phyloP scores from a whole-genome alignment of 176 grass and related monocot species.

The Carex myosuroides region DNA sequence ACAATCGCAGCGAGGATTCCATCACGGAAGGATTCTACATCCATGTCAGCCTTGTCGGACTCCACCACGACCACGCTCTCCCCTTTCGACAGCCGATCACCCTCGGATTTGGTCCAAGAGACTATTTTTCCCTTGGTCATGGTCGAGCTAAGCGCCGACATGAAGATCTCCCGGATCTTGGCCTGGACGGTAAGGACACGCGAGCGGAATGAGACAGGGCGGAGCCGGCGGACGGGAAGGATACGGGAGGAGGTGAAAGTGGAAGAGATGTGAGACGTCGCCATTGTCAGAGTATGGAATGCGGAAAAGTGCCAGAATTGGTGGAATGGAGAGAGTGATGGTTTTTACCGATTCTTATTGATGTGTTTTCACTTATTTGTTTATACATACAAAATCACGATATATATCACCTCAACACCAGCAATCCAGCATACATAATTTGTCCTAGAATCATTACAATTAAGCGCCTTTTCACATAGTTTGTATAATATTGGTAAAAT shows the following conservation, averaged over 20 bases:
- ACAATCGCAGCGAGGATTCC: constrained; percentile 78
- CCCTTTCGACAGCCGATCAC: constrained; percentile 76
- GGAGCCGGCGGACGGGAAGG: background rate
- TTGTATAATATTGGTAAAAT: too few relatives aligned
- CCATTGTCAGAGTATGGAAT: constrained; percentile 24
- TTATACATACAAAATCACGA: too few relatives aligned
- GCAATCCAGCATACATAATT: too few relatives aligned
- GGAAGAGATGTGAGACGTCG: constrained; percentile 15
- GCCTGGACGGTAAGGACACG: constrained; percentile 40
- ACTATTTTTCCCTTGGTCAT: constrained; percentile 88
- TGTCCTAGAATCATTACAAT: too few relatives aligned
- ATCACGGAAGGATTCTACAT: constrained; percentile 90
- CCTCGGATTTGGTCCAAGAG: constrained; percentile 73
- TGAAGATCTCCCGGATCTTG: constrained; percentile 94
- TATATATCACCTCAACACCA: too few relatives aligned
- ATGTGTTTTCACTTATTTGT: too few relatives aligned
- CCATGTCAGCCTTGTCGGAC: constrained; percentile 96
- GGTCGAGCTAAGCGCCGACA: constrained; percentile 73
- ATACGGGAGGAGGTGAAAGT: constrained; percentile 21
- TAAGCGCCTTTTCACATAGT: too few relatives aligned
- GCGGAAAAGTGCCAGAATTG: constrained; percentile 9
- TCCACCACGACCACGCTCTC: constrained; percentile 88
- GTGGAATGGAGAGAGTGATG: constrained; percentile 2
- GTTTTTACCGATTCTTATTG: background rate
- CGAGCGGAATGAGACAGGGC: background rate